A percentile compares a stretch with the other conserved stretches of the same genome.
These are phyloP conservation scores for Pleurotus cornucopiae DNA, from an alignment of 768 basidiomycete genomes.

Conservation along the genomic window DNA sequence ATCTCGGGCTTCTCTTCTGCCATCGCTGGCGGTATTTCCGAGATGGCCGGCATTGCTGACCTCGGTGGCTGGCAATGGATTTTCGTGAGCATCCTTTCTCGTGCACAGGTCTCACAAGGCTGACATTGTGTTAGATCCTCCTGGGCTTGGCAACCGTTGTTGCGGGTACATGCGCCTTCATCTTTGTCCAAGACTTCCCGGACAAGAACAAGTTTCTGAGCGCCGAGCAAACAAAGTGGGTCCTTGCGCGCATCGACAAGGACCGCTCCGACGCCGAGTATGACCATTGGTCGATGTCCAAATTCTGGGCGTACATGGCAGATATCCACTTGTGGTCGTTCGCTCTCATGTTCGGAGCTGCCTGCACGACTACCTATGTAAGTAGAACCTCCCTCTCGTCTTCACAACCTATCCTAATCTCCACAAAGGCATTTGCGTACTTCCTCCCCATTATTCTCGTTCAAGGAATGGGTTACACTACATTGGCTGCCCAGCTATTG, in stretches of 20 bases:
- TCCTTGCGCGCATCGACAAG: slow-evolving; percentile 29
- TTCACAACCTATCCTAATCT: not conserved
- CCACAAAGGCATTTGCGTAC: slow-evolving; percentile 15
- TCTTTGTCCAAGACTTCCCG: slow-evolving; percentile 32
- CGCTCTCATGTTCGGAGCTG: slow-evolving; percentile 32
- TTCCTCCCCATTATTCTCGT: slow-evolving; percentile 33
- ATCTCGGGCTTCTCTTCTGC: slow-evolving; percentile 22
- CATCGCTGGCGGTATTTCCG: slow-evolving; percentile 17
- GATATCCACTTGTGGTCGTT: slow-evolving; percentile 28
- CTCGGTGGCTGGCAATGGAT: slow-evolving; percentile 35
- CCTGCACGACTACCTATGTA: slow-evolving; percentile 30
- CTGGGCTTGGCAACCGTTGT: slow-evolving; percentile 27
- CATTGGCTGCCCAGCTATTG: slow-evolving; percentile 24
- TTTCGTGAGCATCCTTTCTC: slow-evolving; percentile 21
- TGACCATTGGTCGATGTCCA: slow-evolving; percentile 24
- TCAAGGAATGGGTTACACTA: slow-evolving; percentile 26
- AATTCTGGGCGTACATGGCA: slow-evolving; percentile 28
- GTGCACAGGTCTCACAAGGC: not conserved
- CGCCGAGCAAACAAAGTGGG: slow-evolving; percentile 24
- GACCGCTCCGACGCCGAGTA: slow-evolving; percentile 34
- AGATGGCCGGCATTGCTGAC: slow-evolving; percentile 18
- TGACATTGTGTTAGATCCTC: slow-evolving; percentile 7
- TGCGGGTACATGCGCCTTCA: slow-evolving; percentile 23
- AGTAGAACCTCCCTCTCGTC: not conserved
- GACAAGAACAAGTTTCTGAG: slow-evolving; percentile 30